Percentiles rank a stretch among this genome's conserved stretches.
Evolutionary conservation across 2,329 filamentous ascomycete genomes (phyloP).

Genomic region (Bisporella sp.): DNA sequence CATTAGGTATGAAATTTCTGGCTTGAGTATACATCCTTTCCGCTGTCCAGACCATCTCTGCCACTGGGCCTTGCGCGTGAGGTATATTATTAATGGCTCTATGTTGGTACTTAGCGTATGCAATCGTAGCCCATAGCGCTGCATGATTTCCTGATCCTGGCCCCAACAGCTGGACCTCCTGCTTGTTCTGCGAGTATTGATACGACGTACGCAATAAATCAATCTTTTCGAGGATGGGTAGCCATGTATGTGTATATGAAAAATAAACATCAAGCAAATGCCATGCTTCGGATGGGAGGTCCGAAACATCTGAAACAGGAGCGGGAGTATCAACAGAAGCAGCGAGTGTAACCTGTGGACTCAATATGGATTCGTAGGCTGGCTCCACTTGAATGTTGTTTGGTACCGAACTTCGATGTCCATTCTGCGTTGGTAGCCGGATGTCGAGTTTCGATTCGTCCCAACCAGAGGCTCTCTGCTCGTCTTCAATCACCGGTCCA

Average conservation of each 20-base stretch:
- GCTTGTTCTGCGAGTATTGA: slow-evolving; percentile 22
- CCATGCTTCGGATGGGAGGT: slow-evolving; percentile 26
- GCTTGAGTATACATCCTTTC: slow-evolving; percentile 45
- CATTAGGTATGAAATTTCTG: slow-evolving; percentile 39
- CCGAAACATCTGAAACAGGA: slow-evolving; percentile 10
- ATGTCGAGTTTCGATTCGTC: slow-evolving; percentile 4
- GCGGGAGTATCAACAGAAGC: slow-evolving; percentile 4
- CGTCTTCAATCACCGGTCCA: background rate
- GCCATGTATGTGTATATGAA: slow-evolving; percentile 69
- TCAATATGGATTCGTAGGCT: slow-evolving; percentile 16
- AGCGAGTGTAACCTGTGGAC: slow-evolving; percentile 7
- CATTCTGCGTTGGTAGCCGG: background rate
- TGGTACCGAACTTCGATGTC: background rate
- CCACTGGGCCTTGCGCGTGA: slow-evolving; percentile 15
- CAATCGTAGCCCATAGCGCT: slow-evolving; percentile 53
- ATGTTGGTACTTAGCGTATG: slow-evolving; percentile 48
- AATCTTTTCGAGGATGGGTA: slow-evolving; percentile 65
- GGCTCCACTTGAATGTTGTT: background rate
- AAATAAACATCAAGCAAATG: slow-evolving; percentile 65
- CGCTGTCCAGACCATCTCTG: slow-evolving; percentile 18
- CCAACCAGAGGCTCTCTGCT: background rate
- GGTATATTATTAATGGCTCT: slow-evolving; percentile 23
- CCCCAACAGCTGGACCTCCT: background rate
- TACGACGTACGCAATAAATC: slow-evolving; percentile 25
- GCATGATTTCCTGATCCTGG: slow-evolving; percentile 38